Percentiles rank a stretch among this genome's conserved stretches.
Evolutionary conservation across 495 filamentous ascomycete species (phyloP).

Genomic region (Penicillium verhagenii): DNA sequence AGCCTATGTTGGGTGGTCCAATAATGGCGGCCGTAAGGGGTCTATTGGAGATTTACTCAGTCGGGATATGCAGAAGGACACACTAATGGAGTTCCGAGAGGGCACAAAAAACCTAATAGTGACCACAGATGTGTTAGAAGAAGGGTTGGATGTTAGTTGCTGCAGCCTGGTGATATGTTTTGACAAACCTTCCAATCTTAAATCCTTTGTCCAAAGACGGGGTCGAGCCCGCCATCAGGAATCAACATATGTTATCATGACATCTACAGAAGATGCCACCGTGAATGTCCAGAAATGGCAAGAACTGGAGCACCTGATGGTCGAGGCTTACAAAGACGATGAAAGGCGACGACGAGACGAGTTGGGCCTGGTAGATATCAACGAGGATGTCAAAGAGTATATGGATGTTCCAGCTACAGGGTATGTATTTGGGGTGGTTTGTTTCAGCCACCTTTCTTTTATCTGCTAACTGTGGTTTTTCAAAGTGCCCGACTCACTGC

Average conservation of each 20-base stretch:
- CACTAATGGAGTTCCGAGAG: constrained; percentile 65
- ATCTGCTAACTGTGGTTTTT: background rate
- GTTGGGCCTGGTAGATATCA: constrained; percentile 46
- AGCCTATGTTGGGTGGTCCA: constrained; percentile 71
- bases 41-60: constrained; percentile 62
- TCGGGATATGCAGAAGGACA: constrained; percentile 51
- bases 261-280: constrained; percentile 38
- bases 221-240: constrained; percentile 73
- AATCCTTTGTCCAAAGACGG: constrained; percentile 85
- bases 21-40: constrained; percentile 40
- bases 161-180: constrained; percentile 90
- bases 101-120: constrained; percentile 77
- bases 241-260: constrained; percentile 71
- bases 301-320: constrained; percentile 70
- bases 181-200: constrained; percentile 70
- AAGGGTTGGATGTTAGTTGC: constrained; percentile 85
- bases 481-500: constrained; percentile 71
- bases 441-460: too few relatives aligned
- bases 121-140: constrained; percentile 82
- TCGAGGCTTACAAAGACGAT: constrained; percentile 69
- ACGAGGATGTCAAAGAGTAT: constrained; percentile 41
- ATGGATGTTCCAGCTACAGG: constrained; percentile 55
- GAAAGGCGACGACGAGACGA: constrained; percentile 49
- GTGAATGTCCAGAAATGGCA: constrained; percentile 53
- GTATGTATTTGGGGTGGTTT: too few relatives aligned